phyloP scores from a whole-genome alignment of 228 moss, liverwort and hornwort species.

The Sphagnum magellanicum region DNA sequence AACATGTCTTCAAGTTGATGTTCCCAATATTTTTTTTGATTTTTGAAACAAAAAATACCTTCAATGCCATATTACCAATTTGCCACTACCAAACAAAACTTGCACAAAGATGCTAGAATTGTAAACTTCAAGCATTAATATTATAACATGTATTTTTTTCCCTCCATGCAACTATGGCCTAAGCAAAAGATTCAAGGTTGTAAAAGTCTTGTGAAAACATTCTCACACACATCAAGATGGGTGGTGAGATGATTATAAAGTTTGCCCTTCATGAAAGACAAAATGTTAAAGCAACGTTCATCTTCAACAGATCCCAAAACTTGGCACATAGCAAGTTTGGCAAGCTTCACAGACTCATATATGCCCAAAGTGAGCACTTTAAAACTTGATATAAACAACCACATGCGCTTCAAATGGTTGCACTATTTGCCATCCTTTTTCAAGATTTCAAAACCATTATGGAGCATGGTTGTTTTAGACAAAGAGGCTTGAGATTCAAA shows the following conservation, averaged over 20 bases:
- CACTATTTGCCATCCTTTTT: background rate
- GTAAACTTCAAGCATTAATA: too few relatives aligned
- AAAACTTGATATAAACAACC: background rate
- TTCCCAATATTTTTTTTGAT: too few relatives aligned
- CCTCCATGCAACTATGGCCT: background rate
- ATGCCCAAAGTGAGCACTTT: background rate
- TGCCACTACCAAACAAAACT: too few relatives aligned
- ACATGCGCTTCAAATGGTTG: background rate
- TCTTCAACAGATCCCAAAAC: background rate
- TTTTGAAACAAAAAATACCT: too few relatives aligned
- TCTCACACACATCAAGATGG: background rate
- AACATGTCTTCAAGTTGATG: too few relatives aligned
- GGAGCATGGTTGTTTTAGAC: too few relatives aligned
- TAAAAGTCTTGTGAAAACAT: constrained; percentile 1
- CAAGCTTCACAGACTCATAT: background rate
- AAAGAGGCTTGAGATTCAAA: background rate
- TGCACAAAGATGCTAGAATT: too few relatives aligned
- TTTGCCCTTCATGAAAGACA: background rate
- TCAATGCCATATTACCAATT: too few relatives aligned
- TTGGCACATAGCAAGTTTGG: background rate
- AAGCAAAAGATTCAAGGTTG: background rate
- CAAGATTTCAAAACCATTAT: background rate
- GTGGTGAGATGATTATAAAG: background rate
- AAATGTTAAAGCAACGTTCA: background rate
- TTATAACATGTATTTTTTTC: too few relatives aligned